A percentile compares a stretch with the other conserved stretches of the same genome.
phyloP scores from a whole-genome alignment of 2,329 filamentous ascomycete genomes.

The Ophiocordyceps polyrhachis-furcata region DNA sequence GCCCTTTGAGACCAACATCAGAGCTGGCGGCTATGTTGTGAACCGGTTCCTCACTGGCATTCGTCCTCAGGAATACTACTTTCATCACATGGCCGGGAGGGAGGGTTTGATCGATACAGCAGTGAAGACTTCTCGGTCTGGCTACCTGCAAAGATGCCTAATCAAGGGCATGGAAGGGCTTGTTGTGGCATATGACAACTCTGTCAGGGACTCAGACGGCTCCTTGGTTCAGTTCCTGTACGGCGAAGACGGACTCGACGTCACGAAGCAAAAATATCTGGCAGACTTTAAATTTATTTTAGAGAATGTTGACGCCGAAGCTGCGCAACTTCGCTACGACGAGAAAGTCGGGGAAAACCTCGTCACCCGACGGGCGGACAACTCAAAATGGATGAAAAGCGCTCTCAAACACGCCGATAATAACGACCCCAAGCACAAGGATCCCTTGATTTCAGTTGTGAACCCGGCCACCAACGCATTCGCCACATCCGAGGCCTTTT shows the following conservation, averaged over 20 bases:
- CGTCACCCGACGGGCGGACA: slow-evolving; percentile 35
- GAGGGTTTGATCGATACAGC: slow-evolving; percentile 98
- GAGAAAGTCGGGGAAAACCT: slow-evolving; percentile 26
- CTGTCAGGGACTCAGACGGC: slow-evolving; percentile 85
- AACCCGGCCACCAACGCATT: slow-evolving; percentile 64
- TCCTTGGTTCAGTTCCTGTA: slow-evolving; percentile 90
- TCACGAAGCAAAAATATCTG: slow-evolving; percentile 84
- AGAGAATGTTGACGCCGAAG: slow-evolving; percentile 66
- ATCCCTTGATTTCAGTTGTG: slow-evolving; percentile 56
- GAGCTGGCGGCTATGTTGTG: slow-evolving; percentile 84
- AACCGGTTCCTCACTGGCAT: slow-evolving; percentile 97
- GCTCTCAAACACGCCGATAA: slow-evolving; percentile 53
- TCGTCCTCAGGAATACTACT: slow-evolving; percentile 93
- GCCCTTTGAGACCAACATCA: slow-evolving; percentile 73
- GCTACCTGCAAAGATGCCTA: slow-evolving; percentile 88
- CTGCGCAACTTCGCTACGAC: slow-evolving; percentile 54
- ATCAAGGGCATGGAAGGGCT: slow-evolving; percentile 98
- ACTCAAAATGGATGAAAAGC: slow-evolving; percentile 64
- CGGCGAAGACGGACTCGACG: slow-evolving; percentile 87
- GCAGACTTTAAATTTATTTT: slow-evolving; percentile 80
- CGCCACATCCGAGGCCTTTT: slow-evolving; percentile 79
- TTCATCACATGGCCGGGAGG: slow-evolving; percentile 97
- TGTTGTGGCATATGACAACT: slow-evolving; percentile 80
- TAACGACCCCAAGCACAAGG: slow-evolving; percentile 41
- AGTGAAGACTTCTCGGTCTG: slow-evolving; percentile 93